Base-by-base conservation (phyloP, 2,329 filamentous ascomycete species). In the Catunica adiposa region DNA sequence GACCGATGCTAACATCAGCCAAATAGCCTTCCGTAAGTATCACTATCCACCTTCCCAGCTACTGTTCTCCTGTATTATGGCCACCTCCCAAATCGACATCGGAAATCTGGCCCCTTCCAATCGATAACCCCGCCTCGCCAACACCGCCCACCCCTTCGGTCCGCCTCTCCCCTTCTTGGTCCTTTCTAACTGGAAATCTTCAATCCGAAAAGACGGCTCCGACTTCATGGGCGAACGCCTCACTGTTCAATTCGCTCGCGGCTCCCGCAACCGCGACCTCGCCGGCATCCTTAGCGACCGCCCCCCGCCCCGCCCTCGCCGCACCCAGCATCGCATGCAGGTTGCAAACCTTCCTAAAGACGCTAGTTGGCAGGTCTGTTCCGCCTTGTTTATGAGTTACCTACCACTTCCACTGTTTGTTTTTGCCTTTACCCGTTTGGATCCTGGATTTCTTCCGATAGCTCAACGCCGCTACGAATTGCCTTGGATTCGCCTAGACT, bases 291-390 rank as follows among this genome's bases (percentile, higher is more conserved):
- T 59, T 63, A 72, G 77, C 61, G 79, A 82, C 64, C 76, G 79
- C 63, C 72, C 70, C 56, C 72, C 76, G 60, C 77, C 79, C 62
- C 86, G 92, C 66, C 92, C 92, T 62, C 85, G 92, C 67, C 89
- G 92, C 70, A 98, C 92, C 63, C 83, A 89, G 63, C 89, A 89
- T 71, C 86, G 92, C 70, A 97, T 98, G 92, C 84, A 90, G 71
- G 94, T 98, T 67, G 86, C 86, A 76, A 90, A 89, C 75, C 87
- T 98, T 71, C 89, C 90, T 69, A 83, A 81, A 74, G 90, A 97
- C 78, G 98, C 92, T 78, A 96, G 89, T 82, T 98, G 92, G 92
- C 92, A 98, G 92, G 92, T 98, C 84, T 92, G 92, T 86, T 75
- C 69, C 68, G 69, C 70, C 71, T 75, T 75, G 75, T 51, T 54